A percentile compares a stretch with the other conserved stretches of the same genome.
Evolutionary conservation across 257 asterid species (phyloP).

Genomic region (Coffea canephora): DNA sequence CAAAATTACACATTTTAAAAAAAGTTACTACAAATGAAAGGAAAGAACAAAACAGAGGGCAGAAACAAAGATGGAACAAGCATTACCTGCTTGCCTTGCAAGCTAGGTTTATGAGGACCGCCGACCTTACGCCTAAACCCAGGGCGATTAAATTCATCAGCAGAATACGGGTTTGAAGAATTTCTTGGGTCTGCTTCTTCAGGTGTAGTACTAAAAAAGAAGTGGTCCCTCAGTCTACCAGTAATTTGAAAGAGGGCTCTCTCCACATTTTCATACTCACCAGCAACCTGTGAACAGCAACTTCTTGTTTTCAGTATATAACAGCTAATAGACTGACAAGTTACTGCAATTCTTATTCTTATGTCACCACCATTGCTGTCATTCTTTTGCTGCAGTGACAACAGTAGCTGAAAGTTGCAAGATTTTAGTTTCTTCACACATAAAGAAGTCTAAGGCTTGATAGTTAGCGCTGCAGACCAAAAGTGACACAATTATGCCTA

Average conservation of each 20-base stretch:
- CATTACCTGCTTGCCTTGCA: slow-evolving; percentile 32
- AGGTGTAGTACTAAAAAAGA: slow-evolving; percentile 32
- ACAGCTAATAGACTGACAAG: neutral
- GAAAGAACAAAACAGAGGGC: neutral
- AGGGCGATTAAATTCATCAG: slow-evolving; percentile 33
- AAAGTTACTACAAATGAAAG: too few species aligned
- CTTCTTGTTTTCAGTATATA: slow-evolving; percentile 7
- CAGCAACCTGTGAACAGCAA: slow-evolving; percentile 39
- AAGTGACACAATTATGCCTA: neutral
- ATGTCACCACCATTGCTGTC: neutral
- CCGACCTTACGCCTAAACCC: slow-evolving; percentile 31
- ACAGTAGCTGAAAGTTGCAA: neutral
- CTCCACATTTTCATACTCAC: slow-evolving; percentile 51
- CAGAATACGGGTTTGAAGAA: slow-evolving; percentile 25
- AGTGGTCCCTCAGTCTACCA: slow-evolving; percentile 46
- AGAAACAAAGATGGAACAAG: slow-evolving; percentile 5
- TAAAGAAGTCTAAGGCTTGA: neutral
- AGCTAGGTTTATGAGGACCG: slow-evolving; percentile 19
- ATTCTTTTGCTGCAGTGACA: neutral
- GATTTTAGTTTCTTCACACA: too few species aligned
- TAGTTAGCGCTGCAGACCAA: neutral
- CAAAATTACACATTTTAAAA: neutral
- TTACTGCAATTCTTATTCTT: neutral
- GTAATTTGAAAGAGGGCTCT: slow-evolving; percentile 53
- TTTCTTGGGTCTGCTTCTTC: slow-evolving; percentile 24